Evolutionary conservation across 176 grass and related monocot species (phyloP), one percentile per base, ranked within the genome.

Genomic region (Oryza officinalis): DNA sequence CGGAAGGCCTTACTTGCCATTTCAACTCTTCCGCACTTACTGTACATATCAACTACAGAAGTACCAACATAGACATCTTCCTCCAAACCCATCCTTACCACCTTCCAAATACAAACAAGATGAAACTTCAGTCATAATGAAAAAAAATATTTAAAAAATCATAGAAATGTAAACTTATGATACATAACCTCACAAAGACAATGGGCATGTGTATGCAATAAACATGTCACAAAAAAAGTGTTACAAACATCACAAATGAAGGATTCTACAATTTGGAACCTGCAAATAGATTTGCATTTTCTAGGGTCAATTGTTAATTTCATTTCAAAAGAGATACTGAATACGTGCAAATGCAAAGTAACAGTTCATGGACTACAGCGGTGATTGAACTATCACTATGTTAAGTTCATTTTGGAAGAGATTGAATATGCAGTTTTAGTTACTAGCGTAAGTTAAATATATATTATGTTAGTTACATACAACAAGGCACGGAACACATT

Each of bases 31-130:
- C 94, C 94, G 81, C 94, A 94, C 77, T 97, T 97, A 84, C 92
- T 87, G 77, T 97, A 97, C 94, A 97, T 97, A 89, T 94, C 94
- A 13, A 97, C 89, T 46, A 97, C 63, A 65, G 92, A 88, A 72
- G 94, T 97, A 38, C 94, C 94, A n/a, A 94, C 88, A 60, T 94
- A 94, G 33, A 92, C 83, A 87, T 97, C 82, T 47, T 80, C 85
- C 90, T 94, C 92, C 75, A 97, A 97, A 32, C 92, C 80, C 88
- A 91, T 85, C 41, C 94, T 79, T 67, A 97, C 80, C 64, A 94
- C 92, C 92, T 94, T 75, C 54, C 25, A 59, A 89, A 76, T 67
- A 84, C 63, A 43, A 69, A 86, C 47, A 68, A 75, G 33, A 86
- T 30, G 18, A 78, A 68, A 46, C 27, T 27, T 84, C 27, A 84